These are phyloP conservation scores for Epithemia pelagica DNA, from an alignment of 108 stramenopile species.

Conservation along the genomic window DNA sequence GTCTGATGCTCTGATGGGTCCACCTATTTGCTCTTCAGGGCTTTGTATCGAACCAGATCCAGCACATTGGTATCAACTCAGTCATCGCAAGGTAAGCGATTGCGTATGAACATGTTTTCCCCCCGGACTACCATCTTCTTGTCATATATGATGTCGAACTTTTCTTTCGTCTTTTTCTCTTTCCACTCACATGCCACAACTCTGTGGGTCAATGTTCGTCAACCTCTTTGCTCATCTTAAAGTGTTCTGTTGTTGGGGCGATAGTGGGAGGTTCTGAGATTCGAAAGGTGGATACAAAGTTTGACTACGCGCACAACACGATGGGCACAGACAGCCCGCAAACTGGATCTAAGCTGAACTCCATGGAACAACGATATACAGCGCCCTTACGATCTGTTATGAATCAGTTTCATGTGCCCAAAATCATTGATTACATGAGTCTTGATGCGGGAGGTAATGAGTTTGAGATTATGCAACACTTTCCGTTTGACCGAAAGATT, in stretches of 20 bases:
- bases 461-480: conserved; percentile 37
- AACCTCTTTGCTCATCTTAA: too few species aligned
- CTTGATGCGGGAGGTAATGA: conserved; percentile 63
- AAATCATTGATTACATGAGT: conserved; percentile 54
- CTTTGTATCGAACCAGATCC: conserved; percentile 54
- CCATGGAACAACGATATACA: conserved; percentile 16
- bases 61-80: conserved; percentile 39
- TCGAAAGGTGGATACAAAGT: conserved; percentile 25
- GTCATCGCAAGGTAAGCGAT: conserved; percentile 13
- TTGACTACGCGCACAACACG: conserved; percentile 34
- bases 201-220: too few species aligned
- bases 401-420: conserved; percentile 33
- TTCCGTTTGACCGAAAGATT: conserved; percentile 40
- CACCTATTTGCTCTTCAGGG: conserved; percentile 3
- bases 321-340: conserved; percentile 9
- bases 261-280: conserved; percentile 24
- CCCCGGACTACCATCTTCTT: too few species aligned
- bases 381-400: conserved; percentile 36
- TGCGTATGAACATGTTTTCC: too few species aligned
- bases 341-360: not conserved
- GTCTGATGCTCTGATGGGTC: too few species aligned
- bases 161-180: not conserved
- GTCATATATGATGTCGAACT: too few species aligned
- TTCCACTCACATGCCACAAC: too few species aligned
- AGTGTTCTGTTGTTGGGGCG: conserved; percentile 35